Evolutionary conservation across 2,329 filamentous ascomycete genomes (phyloP), one percentile per base, ranked within the genome.

Genomic region (Chalara sp.): DNA sequence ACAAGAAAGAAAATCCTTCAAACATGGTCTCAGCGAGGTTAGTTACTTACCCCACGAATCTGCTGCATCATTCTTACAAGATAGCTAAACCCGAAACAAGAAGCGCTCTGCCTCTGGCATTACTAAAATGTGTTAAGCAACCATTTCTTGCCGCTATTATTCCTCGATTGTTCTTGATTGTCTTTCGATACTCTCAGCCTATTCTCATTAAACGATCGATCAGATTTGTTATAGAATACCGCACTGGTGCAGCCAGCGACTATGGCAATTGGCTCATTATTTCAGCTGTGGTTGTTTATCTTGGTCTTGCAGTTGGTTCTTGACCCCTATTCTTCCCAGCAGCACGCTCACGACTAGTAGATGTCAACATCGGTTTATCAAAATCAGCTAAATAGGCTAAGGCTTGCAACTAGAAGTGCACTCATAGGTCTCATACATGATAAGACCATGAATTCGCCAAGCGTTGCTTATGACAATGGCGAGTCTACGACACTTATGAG

Each of bases 111-210:
- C 65, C 63, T 5, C 42, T 59, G 8, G 63, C 61, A 2, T 54
- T 72, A 12, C 47, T 69, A 2, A 56, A 40, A 29, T 66, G 61
- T 49, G 57, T 70, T 21, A 54, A 53, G 6, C 13, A 6, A 4
- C 64, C 63, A 0, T 66, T 72, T 32, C 11, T 66, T 4, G 40
- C 57, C 5, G 64, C 65, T 2, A 57, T 68, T n/a, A 43, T 67
- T 1, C 67, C 69, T 4, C 65, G 72, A 6, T 35, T 74, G 0
- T 65, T 65, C 29, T 54, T 73, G 10, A 66, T 70, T 11, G 6
- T 61, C 1, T 74, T 73, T 50, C 65, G 67, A 5, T 74, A 70
- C 45, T 63, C 66, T 0, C 72, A 74, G 51, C 67, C 71, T 5
- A 44, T 68, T 2, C 57, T 75, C 2, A 73, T 74, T 35, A 65